Percentiles rank a stretch among this genome's conserved stretches.
Evolutionary conservation across 106 monocot species (phyloP).

Genomic region (Ottelia alismoides): DNA sequence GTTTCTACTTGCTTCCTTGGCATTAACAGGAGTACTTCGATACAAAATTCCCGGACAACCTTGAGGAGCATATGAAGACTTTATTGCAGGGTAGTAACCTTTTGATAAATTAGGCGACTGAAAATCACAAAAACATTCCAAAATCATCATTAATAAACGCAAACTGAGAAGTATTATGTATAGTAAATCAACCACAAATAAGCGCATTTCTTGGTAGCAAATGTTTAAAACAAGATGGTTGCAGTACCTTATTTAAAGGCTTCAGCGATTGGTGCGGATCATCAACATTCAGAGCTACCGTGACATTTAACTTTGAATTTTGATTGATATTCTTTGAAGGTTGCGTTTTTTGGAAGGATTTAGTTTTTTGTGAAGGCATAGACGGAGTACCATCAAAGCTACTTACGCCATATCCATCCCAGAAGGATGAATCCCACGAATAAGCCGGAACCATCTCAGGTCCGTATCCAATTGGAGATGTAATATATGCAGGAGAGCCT

Average conservation of each 20-base stretch:
- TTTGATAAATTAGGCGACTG: slow-evolving; percentile 15
- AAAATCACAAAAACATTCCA: slow-evolving; percentile 3
- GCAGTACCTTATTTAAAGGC: slow-evolving; percentile 26
- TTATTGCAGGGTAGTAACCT: slow-evolving; percentile 22
- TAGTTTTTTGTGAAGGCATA: slow-evolving; percentile 17
- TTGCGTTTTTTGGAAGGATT: slow-evolving; percentile 19
- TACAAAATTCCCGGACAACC: slow-evolving; percentile 15
- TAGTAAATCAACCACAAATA: not conserved
- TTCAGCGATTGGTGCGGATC: slow-evolving; percentile 24
- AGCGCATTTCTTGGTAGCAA: not conserved
- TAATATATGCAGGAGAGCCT: slow-evolving; percentile 35
- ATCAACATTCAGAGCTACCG: slow-evolving; percentile 7
- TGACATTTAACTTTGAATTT: slow-evolving; percentile 7
- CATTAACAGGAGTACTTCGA: slow-evolving; percentile 7
- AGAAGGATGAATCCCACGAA: slow-evolving; percentile 37
- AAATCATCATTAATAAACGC: too few relatives aligned
- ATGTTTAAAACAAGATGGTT: not conserved
- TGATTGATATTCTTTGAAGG: slow-evolving; percentile 14
- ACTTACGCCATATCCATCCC: slow-evolving; percentile 21
- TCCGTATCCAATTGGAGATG: slow-evolving; percentile 49
- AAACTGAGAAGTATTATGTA: not conserved
- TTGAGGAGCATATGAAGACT: slow-evolving; percentile 23
- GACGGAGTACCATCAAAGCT: slow-evolving; percentile 19
- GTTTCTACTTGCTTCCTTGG: slow-evolving; percentile 21
- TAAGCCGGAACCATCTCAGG: slow-evolving; percentile 37